Percentiles rank a stretch among this genome's conserved stretches.
phyloP scores from a whole-genome alignment of 208 protist genomes.

The Naegleria lovaniensis region DNA sequence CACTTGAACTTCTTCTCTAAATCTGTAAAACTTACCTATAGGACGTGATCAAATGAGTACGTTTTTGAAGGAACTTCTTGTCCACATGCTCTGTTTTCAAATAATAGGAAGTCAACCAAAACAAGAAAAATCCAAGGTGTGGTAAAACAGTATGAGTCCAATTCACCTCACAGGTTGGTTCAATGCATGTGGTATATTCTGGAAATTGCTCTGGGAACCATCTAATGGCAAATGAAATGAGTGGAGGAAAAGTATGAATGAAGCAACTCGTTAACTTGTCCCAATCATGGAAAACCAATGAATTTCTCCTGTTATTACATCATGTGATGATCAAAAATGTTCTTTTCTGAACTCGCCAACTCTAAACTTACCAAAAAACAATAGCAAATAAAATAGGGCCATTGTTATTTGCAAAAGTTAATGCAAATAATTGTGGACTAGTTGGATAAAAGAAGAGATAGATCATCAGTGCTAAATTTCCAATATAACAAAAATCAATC shows the following conservation, averaged over 20 bases:
- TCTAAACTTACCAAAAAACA: slow-evolving; percentile 31
- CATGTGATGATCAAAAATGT: background rate
- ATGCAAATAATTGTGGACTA: slow-evolving; percentile 22
- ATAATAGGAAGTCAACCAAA: slow-evolving; percentile 11
- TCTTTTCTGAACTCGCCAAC: no score
- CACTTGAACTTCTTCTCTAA: no score
- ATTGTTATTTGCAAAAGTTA: slow-evolving; percentile 39
- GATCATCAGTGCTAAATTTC: background rate
- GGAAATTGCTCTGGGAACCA: background rate
- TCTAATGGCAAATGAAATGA: slow-evolving; percentile 27
- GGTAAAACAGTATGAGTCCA: background rate
- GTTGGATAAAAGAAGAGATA: slow-evolving; percentile 13
- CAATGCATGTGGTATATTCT: background rate
- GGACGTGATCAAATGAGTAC: background rate
- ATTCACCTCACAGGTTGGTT: background rate
- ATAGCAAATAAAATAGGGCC: slow-evolving; percentile 38
- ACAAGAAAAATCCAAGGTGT: background rate
- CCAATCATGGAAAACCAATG: slow-evolving; percentile 38
- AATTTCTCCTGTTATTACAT: slow-evolving; percentile 31
- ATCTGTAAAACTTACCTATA: background rate
- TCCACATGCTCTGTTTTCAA: slow-evolving; percentile 11
- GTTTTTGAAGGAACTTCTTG: background rate
- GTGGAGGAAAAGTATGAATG: slow-evolving; percentile 36
- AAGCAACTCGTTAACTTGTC: slow-evolving; percentile 42
- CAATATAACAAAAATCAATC: slow-evolving; percentile 22